Conservation (phyloP, 352 stramenopile species). For the Phytopythium mirpurense region DNA sequence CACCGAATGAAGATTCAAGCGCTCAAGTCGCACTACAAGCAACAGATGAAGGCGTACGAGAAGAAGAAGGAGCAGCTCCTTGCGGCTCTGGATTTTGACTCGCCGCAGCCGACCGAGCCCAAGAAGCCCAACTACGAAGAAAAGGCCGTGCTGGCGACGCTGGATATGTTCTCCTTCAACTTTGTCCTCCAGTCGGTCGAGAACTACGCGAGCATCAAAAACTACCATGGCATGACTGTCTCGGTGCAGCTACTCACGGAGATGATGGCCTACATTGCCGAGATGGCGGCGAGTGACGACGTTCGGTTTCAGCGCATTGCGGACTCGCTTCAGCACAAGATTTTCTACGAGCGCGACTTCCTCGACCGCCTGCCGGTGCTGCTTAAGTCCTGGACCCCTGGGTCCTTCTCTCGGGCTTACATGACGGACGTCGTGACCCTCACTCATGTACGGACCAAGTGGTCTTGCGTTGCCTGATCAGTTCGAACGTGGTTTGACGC, state of each 20-base stretch:
- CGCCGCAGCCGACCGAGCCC: constrained; percentile 24
- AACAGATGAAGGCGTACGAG: constrained; percentile 44
- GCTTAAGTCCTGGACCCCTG: constrained; percentile 72
- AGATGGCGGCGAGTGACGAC: constrained; percentile 67
- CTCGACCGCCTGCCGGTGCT: constrained; percentile 77
- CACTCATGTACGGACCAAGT: constrained; percentile 75
- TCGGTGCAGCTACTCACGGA: constrained; percentile 72
- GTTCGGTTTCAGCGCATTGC: constrained; percentile 75
- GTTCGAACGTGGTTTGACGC: background rate
- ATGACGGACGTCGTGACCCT: constrained; percentile 80
- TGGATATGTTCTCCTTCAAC: constrained; percentile 91
- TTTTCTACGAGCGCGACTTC: constrained; percentile 87
- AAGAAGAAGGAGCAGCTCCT: constrained; percentile 47
- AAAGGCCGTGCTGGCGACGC: constrained; percentile 74
- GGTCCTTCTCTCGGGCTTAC: constrained; percentile 59
- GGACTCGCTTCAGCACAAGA: constrained; percentile 84
- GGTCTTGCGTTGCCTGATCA: background rate
- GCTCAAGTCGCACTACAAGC: constrained; percentile 64
- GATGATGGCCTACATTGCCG: constrained; percentile 84
- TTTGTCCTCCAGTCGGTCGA: constrained; percentile 88
- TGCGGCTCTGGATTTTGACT: constrained; percentile 50
- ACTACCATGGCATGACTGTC: constrained; percentile 79
- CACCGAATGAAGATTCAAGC: constrained; percentile 73
- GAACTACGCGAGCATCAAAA: constrained; percentile 75
- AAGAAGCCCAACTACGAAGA: constrained; percentile 60